Conservation (phyloP, 306 rosid genomes). For the Vicia sativa region DNA sequence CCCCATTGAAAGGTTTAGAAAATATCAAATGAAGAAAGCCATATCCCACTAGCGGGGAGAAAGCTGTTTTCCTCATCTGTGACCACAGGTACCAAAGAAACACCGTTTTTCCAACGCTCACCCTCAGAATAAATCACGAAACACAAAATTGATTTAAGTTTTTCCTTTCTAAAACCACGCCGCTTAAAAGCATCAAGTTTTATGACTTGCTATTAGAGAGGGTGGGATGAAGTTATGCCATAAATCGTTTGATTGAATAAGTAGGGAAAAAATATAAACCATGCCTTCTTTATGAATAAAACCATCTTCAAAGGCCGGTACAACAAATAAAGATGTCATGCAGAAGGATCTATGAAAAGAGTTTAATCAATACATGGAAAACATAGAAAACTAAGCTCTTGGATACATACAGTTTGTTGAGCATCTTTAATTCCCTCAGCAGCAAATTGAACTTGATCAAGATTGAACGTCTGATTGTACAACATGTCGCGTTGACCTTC, state of each 20-base stretch:
- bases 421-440: conserved; percentile 95
- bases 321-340: conserved; percentile 14
- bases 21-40: conserved; percentile 18
- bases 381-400: conserved; percentile 28
- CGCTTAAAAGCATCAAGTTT: conserved; percentile 13
- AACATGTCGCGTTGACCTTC: conserved; percentile 98
- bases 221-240: conserved; percentile 11
- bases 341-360: background rate
- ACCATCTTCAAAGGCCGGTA: background rate
- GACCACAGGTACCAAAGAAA: conserved; percentile 19
- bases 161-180: background rate
- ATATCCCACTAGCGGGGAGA: conserved; percentile 7
- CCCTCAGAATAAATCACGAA: conserved; percentile 18
- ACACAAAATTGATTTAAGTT: conserved; percentile 18
- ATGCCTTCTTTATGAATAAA: conserved; percentile 6
- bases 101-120: background rate
- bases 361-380: conserved; percentile 18
- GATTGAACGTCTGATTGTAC: conserved; percentile 94
- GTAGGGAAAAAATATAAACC: background rate
- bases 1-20: conserved; percentile 6
- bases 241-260: conserved; percentile 2
- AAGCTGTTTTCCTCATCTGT: background rate
- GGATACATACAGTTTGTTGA: conserved; percentile 83
- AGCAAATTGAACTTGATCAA: conserved; percentile 96
- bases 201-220: conserved; percentile 12